A percentile compares a stretch with the other conserved stretches of the same genome.
Conservation (phyloP, 1,139 yeast species). For the Fermentozyma sake region DNA sequence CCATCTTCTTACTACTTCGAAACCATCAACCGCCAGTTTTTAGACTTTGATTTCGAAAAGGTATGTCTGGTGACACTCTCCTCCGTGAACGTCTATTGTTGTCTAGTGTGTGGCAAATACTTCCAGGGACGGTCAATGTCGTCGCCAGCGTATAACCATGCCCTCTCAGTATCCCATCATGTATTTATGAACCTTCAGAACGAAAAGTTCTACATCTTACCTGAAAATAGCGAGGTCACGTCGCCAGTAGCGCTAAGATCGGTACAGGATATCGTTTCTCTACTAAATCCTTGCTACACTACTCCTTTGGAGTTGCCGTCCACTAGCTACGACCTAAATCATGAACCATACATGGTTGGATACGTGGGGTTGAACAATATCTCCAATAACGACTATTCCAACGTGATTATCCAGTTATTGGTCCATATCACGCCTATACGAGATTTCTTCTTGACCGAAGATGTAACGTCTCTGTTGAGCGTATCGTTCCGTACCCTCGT, state of each 20-base stretch:
- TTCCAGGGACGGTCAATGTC: conserved; percentile 61
- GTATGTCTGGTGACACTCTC: conserved; percentile 62
- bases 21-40: conserved; percentile 46
- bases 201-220: conserved; percentile 50
- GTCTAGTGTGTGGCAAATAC: conserved; percentile 71
- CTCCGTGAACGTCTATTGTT: conserved; percentile 60
- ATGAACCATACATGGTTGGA: conserved; percentile 53
- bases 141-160: conserved; percentile 67
- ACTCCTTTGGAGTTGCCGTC: conserved; percentile 12
- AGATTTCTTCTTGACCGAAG: conserved; percentile 38
- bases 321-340: conserved; percentile 35
- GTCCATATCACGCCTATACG: conserved; percentile 52
- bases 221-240: conserved; percentile 50
- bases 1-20: conserved; percentile 38
- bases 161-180: conserved; percentile 60
- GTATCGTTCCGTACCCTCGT: conserved; percentile 40
- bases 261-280: conserved; percentile 49
- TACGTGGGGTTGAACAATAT: conserved; percentile 60
- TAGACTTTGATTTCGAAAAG: conserved; percentile 71
- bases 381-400: conserved; percentile 51
- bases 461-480: conserved; percentile 21
- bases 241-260: conserved; percentile 20
- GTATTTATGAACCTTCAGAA: conserved; percentile 54
- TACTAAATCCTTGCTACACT: conserved; percentile 50
- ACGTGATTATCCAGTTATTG: conserved; percentile 53